Evolutionary conservation across 2,329 filamentous ascomycete genomes (phyloP), one percentile per base, ranked within the genome.

Genomic region (Xylariaceae sp.): DNA sequence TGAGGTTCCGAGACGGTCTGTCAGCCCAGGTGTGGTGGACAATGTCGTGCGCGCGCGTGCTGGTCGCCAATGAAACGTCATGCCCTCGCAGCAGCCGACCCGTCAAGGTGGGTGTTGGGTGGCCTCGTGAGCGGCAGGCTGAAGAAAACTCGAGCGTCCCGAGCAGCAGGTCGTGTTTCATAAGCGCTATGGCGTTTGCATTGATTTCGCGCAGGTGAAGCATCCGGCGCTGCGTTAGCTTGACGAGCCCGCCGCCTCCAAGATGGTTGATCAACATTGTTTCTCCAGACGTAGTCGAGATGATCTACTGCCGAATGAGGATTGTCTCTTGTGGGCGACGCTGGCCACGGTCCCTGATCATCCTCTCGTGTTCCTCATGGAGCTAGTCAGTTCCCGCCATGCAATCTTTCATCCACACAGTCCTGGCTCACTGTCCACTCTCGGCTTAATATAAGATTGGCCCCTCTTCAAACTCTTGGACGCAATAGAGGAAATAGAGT

Each of bases 181-280:
- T n/a, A 41, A 31, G n/a, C 31, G 31, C 22, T 18, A 43, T 42
- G 42, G 43, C 47, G 41, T 46, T 51, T 42, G 46, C 46, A 22
- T 51, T 33, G 51, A 52, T 55, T 47, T 45, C 54, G 39, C 52
- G 54, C 54, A 57, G 49, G 45, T 49, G 46, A 48, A 47, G 51
- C 28, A 46, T 44, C 31, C 16, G 42, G 45, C 47, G 46, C 54
- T 42, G 49, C 48, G 51, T 28, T 47, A 50, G 46, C n/a, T 43
- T 28, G 40, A 39, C n/a, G 18, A 38, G 48, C 41, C 16, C 47
- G 34, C 18, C 38, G 47, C 50, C n/a, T 53, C 51, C 53, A 49
- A 55, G 47, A 53, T 49, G 43, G 49, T 11, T 55, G 50, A 44
- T 53, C 53, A 45, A n/a, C 47, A 50, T 47, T 39, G 28, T 36